A percentile compares a stretch with the other conserved stretches of the same genome.
phyloP scores from a whole-genome alignment of 257 asterid species.

The Solanum pinnatisectum region DNA sequence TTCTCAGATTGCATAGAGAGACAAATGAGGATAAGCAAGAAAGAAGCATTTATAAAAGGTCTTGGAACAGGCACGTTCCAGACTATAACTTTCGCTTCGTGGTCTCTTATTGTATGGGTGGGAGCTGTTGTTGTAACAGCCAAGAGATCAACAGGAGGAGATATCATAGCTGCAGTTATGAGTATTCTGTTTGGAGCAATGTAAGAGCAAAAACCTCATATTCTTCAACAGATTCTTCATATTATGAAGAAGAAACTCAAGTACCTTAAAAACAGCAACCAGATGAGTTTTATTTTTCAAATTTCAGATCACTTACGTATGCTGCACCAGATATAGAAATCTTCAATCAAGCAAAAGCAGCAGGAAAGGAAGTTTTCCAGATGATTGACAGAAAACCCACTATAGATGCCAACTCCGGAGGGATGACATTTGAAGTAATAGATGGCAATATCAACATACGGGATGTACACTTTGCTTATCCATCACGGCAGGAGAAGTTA shows the following conservation, averaged over 20 bases:
- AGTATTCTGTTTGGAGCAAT: slow-evolving; percentile 88
- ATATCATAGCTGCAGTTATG: slow-evolving; percentile 85
- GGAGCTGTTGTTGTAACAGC: slow-evolving; percentile 67
- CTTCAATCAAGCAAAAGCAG: slow-evolving; percentile 86
- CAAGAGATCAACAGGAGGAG: slow-evolving; percentile 61
- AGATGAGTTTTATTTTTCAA: not conserved
- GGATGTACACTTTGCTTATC: slow-evolving; percentile 60
- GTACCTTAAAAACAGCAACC: not conserved
- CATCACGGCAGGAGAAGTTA: slow-evolving; percentile 46
- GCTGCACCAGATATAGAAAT: slow-evolving; percentile 88
- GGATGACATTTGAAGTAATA: slow-evolving; percentile 31
- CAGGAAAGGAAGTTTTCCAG: slow-evolving; percentile 67
- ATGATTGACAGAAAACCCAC: slow-evolving; percentile 57
- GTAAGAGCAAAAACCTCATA: slow-evolving; percentile 28
- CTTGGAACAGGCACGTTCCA: slow-evolving; percentile 77
- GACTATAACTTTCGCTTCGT: slow-evolving; percentile 62
- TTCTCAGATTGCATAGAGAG: slow-evolving; percentile 53
- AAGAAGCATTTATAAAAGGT: slow-evolving; percentile 68
- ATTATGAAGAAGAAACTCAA: not conserved
- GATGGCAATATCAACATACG: slow-evolving; percentile 45
- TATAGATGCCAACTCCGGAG: slow-evolving; percentile 30
- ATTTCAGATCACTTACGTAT: slow-evolving; percentile 69
- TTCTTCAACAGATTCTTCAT: not conserved
- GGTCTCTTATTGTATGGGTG: slow-evolving; percentile 85
- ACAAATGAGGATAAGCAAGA: slow-evolving; percentile 38